Evolutionary conservation across 768 basidiomycete genomes (phyloP).

Genomic region (Crassisporium funariophilum): DNA sequence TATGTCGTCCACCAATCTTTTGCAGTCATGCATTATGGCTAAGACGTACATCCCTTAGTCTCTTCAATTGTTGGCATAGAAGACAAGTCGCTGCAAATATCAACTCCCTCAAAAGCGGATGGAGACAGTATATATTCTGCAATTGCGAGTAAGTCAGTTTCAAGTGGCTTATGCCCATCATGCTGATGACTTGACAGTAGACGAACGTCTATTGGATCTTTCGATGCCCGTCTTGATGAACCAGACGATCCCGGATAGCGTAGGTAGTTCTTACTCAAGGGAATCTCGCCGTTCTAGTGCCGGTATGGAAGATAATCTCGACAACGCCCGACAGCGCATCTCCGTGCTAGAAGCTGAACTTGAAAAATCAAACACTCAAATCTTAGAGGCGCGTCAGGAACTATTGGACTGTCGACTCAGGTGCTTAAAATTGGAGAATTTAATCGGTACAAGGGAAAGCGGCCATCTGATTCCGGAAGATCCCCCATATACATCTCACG

Average conservation of each 20-base stretch:
- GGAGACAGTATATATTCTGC: conserved; percentile 19
- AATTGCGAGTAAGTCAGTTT: conserved; percentile 13
- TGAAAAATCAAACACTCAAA: background rate
- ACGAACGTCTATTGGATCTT: conserved; percentile 27
- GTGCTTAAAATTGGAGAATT: background rate
- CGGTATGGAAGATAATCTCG: background rate
- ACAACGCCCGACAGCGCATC: background rate
- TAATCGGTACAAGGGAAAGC: too few relatives aligned
- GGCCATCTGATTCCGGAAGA: background rate
- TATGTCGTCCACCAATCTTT: too few relatives aligned
- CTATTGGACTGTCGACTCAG: background rate
- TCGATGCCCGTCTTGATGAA: conserved; percentile 14
- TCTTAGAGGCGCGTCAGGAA: background rate
- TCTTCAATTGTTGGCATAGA: too few relatives aligned
- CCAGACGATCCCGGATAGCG: conserved; percentile 5
- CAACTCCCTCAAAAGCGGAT: conserved; percentile 7
- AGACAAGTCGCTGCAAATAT: background rate
- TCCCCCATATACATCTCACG: conserved; percentile 10
- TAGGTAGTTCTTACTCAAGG: background rate
- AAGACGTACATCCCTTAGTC: too few relatives aligned
- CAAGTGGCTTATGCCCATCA: background rate
- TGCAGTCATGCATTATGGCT: too few relatives aligned
- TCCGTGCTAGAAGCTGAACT: background rate
- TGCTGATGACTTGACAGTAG: conserved; percentile 14
- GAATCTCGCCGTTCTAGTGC: background rate